These are phyloP conservation scores for Fagus sylvatica DNA, from an alignment of 306 rosid species.

Conservation along the genomic window DNA sequence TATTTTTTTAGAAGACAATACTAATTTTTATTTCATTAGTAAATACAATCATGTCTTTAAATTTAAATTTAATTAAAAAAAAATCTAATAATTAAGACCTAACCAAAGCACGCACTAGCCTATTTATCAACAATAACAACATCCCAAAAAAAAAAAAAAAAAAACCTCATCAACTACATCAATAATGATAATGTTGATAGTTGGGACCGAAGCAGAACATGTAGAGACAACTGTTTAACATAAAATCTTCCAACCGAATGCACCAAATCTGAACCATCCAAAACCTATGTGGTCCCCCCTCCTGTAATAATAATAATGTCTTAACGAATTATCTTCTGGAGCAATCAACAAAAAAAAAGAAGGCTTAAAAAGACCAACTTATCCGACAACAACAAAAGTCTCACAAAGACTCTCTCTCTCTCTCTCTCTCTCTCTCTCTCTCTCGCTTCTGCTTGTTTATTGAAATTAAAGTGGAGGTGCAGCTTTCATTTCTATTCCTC, in stretches of 20 bases:
- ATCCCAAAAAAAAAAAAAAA: too few relatives aligned
- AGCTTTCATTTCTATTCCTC: not conserved
- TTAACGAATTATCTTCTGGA: slow-evolving; percentile 21
- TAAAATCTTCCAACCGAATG: slow-evolving; percentile 33
- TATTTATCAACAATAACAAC: too few relatives aligned
- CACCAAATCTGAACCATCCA: slow-evolving; percentile 58
- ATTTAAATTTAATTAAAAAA: too few relatives aligned
- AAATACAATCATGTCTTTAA: too few relatives aligned
- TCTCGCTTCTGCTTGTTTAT: not conserved
- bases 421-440: not conserved
- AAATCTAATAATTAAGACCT: too few relatives aligned
- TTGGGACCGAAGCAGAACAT: slow-evolving; percentile 15
- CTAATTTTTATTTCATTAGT: too few relatives aligned
- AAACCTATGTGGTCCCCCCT: slow-evolving; percentile 33
- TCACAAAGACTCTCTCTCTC: not conserved
- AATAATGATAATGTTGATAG: too few relatives aligned
- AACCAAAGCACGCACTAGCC: too few relatives aligned
- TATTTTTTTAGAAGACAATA: too few relatives aligned
- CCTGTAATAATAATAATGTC: slow-evolving; percentile 1
- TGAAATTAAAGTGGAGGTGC: not conserved
- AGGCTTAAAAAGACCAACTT: not conserved
- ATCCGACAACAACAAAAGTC: not conserved
- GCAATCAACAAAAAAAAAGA: not conserved
- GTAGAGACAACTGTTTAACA: slow-evolving; percentile 35
- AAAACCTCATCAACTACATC: too few relatives aligned